phyloP scores from a whole-genome alignment of 441 rosid genomes.

The Adansonia gregorii region DNA sequence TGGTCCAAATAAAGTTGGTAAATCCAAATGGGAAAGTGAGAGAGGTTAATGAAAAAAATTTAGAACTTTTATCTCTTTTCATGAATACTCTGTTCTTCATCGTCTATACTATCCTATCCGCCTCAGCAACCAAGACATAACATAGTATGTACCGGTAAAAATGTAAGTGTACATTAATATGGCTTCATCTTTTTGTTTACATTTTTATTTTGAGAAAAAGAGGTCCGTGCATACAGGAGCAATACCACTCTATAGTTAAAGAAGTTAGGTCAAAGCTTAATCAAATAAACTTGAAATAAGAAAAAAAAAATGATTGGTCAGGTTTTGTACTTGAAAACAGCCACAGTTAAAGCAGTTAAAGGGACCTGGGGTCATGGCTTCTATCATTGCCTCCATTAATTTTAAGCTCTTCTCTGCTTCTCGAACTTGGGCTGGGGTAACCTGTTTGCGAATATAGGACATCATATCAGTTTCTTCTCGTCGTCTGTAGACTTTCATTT shows the following conservation, averaged over 20 bases:
- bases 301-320: slow-evolving; percentile 10
- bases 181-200: neutral
- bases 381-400: slow-evolving; percentile 88
- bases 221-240: neutral
- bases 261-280: slow-evolving; percentile 4
- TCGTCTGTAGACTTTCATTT: neutral
- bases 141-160: neutral
- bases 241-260: neutral
- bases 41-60: neutral
- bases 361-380: slow-evolving; percentile 94
- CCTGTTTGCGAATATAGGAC: slow-evolving; percentile 41
- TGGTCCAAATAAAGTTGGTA: neutral
- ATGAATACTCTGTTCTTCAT: neutral
- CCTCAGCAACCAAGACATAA: neutral
- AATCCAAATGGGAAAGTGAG: neutral
- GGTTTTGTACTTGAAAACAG: slow-evolving; percentile 14
- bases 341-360: slow-evolving; percentile 25
- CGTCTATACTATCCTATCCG: neutral
- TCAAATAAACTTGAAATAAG: neutral
- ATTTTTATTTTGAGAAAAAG: neutral
- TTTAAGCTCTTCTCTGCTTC: slow-evolving; percentile 91
- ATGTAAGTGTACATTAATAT: neutral
- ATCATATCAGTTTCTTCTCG: slow-evolving; percentile 23
- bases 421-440: slow-evolving; percentile 91
- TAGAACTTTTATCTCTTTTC: neutral